Evolutionary conservation across 2,329 filamentous ascomycete genomes (phyloP), one percentile per base, ranked within the genome.

Genomic region (Simplicillium sp.): DNA sequence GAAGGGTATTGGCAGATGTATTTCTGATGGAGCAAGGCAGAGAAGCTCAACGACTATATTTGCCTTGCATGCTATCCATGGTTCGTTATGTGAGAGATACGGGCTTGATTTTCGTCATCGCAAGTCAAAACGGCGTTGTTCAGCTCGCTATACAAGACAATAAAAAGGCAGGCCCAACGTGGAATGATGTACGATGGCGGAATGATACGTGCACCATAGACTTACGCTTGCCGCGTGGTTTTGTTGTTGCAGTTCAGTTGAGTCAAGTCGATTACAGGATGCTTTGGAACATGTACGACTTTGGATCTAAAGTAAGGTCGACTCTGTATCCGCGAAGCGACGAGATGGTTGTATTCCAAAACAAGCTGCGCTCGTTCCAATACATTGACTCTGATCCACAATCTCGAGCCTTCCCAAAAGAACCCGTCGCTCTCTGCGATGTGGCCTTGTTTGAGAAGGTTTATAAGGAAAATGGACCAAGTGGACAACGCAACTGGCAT

Each of bases 131-230:
- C 50, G 82, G 84, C 12, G 71, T 83, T 15, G 71, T 94, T 44
- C 87, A 88, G 49, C 64, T 95, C 29, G 68, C 75, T 36, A 79
- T 96, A 12, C 82, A 85, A 51, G 68, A 73, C 18, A 80, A 80
- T 52, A 80, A 80, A 50, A 78, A 75, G 48, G 64, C 69, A 7
- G 84, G 84, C 0, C 77, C 84, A 2, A 81, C 77, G 0, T 95
- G 88, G 88, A 77, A 86, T 7, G 84, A 92, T 55, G 75, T 94
- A 5, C 73, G 77, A 34, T 95, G 88, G 88, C 81, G 81, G 43
- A 71, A 80, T 14, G 80, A 83, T 37, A 70, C 71, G 7, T 74
- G 71, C 45, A 72, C 75, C 0, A 70, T 95, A 42, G 76, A 80
- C 15, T 59, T 94, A 31, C 76, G 75, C 45, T 64, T 95, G 14